A percentile compares a stretch with the other conserved stretches of the same genome.
These are phyloP conservation scores for Diacronema lutheri DNA, from an alignment of 78 protist species.

Conservation along the genomic window DNA sequence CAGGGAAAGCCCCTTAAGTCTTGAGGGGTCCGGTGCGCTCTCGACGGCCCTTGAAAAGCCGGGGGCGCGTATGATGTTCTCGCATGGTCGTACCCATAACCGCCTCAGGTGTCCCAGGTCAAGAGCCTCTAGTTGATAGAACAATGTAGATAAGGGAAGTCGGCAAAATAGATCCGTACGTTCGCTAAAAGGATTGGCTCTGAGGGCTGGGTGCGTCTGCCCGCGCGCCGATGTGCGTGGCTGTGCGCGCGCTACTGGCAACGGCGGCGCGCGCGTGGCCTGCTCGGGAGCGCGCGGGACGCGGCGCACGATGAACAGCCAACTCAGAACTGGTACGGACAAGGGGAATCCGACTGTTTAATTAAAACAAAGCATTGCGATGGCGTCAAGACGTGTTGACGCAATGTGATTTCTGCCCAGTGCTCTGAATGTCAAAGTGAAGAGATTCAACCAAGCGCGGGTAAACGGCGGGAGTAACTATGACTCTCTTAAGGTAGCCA, in stretches of 20 bases:
- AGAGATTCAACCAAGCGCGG: constrained; percentile 94
- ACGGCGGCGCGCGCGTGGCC: not conserved
- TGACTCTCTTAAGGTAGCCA: constrained; percentile 95
- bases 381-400: constrained; percentile 51
- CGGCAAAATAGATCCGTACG: constrained; percentile 91
- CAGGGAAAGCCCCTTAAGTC: constrained; percentile 29
- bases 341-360: constrained; percentile 82
- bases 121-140: constrained; percentile 85
- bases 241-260: not conserved
- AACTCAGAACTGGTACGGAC: constrained; percentile 66
- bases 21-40: constrained; percentile 36
- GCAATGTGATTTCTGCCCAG: constrained; percentile 91
- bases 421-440: constrained; percentile 90
- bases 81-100: constrained; percentile 72
- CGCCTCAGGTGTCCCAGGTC: constrained; percentile 93
- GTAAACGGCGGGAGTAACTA: constrained; percentile 95
- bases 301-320: not conserved
- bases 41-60: constrained; percentile 69
- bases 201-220: constrained; percentile 47
- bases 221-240: not conserved
- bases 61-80: constrained; percentile 36
- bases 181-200: constrained; percentile 93
- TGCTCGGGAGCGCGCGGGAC: not conserved
- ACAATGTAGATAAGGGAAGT: constrained; percentile 90
- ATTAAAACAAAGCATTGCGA: constrained; percentile 84